Conservation (phyloP, 2,329 filamentous ascomycete genomes). For the Fusarium chlamydosporum region DNA sequence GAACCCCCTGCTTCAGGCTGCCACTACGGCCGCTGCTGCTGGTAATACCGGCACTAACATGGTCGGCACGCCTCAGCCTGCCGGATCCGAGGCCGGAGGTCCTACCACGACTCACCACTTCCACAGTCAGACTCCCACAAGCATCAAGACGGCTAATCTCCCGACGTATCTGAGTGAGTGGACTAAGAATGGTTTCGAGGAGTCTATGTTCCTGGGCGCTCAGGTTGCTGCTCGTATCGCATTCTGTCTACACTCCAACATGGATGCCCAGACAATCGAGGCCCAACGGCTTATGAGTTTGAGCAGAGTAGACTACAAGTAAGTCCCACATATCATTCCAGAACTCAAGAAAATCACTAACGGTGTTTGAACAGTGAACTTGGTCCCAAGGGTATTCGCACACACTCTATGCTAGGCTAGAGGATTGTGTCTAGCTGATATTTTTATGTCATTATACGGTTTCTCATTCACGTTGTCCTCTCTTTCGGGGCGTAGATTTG, state of each 20-base stretch:
- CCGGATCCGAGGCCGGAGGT: constrained; percentile 56
- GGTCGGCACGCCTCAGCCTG: constrained; percentile 58
- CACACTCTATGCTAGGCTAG: constrained; percentile 67
- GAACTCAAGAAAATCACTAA: constrained; percentile 27
- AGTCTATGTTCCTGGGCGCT: constrained; percentile 87
- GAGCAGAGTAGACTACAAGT: constrained; percentile 73
- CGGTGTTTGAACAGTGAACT: constrained; percentile 60
- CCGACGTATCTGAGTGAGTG: constrained; percentile 92
- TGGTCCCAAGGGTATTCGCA: constrained; percentile 68
- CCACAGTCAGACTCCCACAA: constrained; percentile 81
- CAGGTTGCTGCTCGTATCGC: constrained; percentile 81
- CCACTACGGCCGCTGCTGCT: constrained; percentile 77
- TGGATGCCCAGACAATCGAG: constrained; percentile 67
- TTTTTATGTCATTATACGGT: constrained; percentile 36
- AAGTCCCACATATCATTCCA: constrained; percentile 50
- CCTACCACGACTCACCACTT: constrained; percentile 64
- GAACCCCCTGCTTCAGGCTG: constrained; percentile 92
- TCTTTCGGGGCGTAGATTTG: constrained; percentile 34
- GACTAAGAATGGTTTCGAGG: constrained; percentile 85
- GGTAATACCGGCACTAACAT: constrained; percentile 61
- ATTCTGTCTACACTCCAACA: constrained; percentile 69
- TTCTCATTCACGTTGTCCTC: constrained; percentile 18
- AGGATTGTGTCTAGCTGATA: constrained; percentile 10
- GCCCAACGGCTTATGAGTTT: constrained; percentile 70
- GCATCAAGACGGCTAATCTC: constrained; percentile 81